These are phyloP conservation scores for Nothopassalora personata DNA, from an alignment of 2,329 filamentous ascomycete genomes.

Conservation along the genomic window DNA sequence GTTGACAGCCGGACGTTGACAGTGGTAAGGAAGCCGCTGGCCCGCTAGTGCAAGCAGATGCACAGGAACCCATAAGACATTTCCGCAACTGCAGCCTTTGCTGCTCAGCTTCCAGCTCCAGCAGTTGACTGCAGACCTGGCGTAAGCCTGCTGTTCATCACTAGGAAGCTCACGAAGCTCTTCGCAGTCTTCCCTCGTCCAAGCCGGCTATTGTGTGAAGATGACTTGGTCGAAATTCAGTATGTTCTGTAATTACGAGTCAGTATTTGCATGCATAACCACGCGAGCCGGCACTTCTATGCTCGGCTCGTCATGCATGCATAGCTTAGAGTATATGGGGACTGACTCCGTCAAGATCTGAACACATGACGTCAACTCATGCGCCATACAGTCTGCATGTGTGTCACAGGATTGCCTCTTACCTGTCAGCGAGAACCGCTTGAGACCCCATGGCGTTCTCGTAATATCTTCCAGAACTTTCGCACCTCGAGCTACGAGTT, in stretches of 20 bases:
- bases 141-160: not conserved
- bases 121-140: not conserved
- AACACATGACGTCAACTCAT: no score
- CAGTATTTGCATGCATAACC: not conserved
- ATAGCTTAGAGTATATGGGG: no score
- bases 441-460: no score
- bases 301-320: no score
- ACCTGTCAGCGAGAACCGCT: no score
- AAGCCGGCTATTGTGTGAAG: not conserved
- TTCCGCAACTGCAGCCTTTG: not conserved
- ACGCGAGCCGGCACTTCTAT: no score
- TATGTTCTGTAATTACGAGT: slow-evolving; percentile 8
- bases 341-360: no score
- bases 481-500: no score
- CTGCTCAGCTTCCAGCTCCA: not conserved
- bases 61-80: not conserved
- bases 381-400: no score
- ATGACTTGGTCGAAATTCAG: slow-evolving; percentile 10
- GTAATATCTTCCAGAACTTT: no score
- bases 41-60: not conserved
- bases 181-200: not conserved
- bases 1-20: not conserved
- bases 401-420: no score
- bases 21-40: not conserved
- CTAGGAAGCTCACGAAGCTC: not conserved